A percentile compares a stretch with the other conserved stretches of the same genome.
Conservation (phyloP, 2,329 filamentous ascomycete genomes). For the Botrytis sinoallii region DNA sequence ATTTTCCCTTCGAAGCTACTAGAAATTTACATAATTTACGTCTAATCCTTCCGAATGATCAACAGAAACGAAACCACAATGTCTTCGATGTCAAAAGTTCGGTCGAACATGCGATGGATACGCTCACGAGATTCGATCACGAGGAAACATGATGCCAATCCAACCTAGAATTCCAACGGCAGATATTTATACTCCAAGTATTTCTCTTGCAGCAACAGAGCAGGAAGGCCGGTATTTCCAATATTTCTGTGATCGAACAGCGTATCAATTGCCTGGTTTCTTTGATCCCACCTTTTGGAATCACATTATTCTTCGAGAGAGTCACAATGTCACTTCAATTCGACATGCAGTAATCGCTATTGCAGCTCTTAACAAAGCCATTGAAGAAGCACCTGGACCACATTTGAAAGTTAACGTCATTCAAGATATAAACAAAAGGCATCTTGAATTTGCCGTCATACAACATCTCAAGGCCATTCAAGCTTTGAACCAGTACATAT, state of each 20-base stretch:
- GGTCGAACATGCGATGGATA: constrained; percentile 61
- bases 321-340: constrained; percentile 57
- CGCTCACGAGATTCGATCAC: constrained; percentile 32
- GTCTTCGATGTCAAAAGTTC: constrained; percentile 58
- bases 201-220: constrained; percentile 48
- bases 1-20: not conserved
- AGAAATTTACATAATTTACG: not conserved
- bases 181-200: constrained; percentile 29
- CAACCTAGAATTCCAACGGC: constrained; percentile 35
- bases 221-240: constrained; percentile 59
- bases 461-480: constrained; percentile 58
- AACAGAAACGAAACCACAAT: constrained; percentile 55
- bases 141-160: constrained; percentile 20
- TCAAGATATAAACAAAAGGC: constrained; percentile 45
- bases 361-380: constrained; percentile 62
- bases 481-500: constrained; percentile 47
- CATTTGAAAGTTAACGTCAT: constrained; percentile 37
- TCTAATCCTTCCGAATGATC: not conserved
- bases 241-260: constrained; percentile 57
- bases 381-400: constrained; percentile 43
- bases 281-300: constrained; percentile 66
- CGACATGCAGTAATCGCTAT: constrained; percentile 65
- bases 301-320: constrained; percentile 58
- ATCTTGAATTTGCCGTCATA: constrained; percentile 58
- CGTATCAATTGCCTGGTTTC: constrained; percentile 61